Conservation (phyloP, 768 basidiomycete species). For the Boletus sensibilis region DNA sequence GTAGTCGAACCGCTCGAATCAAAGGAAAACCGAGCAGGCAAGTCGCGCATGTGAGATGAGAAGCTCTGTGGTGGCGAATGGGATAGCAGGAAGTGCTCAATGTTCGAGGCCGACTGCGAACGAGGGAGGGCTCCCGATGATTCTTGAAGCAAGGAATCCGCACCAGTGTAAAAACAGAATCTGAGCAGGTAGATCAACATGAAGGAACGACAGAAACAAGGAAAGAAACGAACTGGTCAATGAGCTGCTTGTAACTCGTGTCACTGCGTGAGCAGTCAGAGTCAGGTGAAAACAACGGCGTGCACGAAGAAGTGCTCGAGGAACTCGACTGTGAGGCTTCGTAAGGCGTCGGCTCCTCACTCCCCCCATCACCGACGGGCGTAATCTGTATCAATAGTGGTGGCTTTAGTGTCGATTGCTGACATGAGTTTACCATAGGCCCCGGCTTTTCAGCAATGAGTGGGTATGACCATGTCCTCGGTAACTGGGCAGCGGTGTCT, state of each 20-base stretch:
- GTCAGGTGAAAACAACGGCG: conserved; percentile 43
- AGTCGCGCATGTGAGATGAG: conserved; percentile 19
- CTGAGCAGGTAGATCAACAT: conserved; percentile 36
- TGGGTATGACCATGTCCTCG: conserved; percentile 40
- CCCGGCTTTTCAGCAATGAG: conserved; percentile 1
- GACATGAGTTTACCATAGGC: conserved; percentile 12
- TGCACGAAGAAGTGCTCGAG: conserved; percentile 45
- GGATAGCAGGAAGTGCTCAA: conserved; percentile 49
- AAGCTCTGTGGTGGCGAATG: conserved; percentile 31
- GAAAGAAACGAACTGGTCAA: conserved; percentile 53
- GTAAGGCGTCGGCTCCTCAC: conserved; percentile 47
- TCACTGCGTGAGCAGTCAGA: conserved; percentile 28
- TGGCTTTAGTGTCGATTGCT: conserved; percentile 3
- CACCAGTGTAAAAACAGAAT: conserved; percentile 81
- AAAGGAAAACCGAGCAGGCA: conserved; percentile 26
- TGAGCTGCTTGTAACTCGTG: conserved; percentile 57
- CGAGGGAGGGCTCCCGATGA: conserved; percentile 33
- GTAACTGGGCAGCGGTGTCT: conserved; percentile 23
- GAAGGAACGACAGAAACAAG: neutral
- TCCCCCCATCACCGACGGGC: conserved; percentile 21
- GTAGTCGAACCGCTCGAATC: conserved; percentile 29
- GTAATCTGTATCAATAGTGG: conserved; percentile 14
- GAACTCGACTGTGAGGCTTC: conserved; percentile 43
- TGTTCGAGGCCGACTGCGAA: conserved; percentile 52
- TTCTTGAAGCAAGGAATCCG: conserved; percentile 37